A percentile compares a stretch with the other conserved stretches of the same genome.
These are phyloP conservation scores for Geotrichum restrictum DNA, from an alignment of 1,139 yeast species.

Conservation along the genomic window DNA sequence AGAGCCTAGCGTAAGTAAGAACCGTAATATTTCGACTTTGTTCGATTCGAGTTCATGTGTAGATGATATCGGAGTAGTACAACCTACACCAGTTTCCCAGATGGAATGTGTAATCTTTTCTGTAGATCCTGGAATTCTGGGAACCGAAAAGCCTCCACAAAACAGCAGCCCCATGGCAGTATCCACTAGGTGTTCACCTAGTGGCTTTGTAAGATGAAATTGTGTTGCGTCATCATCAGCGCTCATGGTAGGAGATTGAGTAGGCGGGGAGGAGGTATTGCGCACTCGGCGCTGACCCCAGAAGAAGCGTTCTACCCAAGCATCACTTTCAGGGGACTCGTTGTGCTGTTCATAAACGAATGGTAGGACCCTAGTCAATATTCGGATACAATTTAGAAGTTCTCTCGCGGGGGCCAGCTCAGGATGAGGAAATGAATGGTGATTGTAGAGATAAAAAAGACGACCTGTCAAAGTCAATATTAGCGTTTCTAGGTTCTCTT, in stretches of 20 bases:
- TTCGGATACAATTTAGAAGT: constrained; percentile 57
- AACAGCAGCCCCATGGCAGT: constrained; percentile 54
- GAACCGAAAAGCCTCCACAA: constrained; percentile 57
- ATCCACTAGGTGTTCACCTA: constrained; percentile 52
- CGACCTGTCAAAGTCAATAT: constrained; percentile 44
- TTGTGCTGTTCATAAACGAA: constrained; percentile 49
- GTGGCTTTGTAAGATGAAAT: constrained; percentile 31
- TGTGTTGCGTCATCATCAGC: constrained; percentile 14
- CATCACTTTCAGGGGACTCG: constrained; percentile 35
- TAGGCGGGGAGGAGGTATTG: not conserved
- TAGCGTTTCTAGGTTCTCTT: constrained; percentile 52
- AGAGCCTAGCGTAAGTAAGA: constrained; percentile 62
- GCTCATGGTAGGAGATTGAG: not conserved
- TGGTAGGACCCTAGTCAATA: constrained; percentile 65
- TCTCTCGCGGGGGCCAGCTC: constrained; percentile 33
- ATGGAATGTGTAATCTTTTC: constrained; percentile 33
- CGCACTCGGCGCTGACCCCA: constrained; percentile 40
- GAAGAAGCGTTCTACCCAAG: constrained; percentile 42
- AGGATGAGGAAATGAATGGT: constrained; percentile 33
- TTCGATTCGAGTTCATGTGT: constrained; percentile 52
- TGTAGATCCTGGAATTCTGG: constrained; percentile 29
- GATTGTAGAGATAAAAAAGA: constrained; percentile 35
- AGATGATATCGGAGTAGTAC: constrained; percentile 45
- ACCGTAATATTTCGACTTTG: constrained; percentile 61
- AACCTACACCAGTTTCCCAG: constrained; percentile 81